phyloP scores from a whole-genome alignment of 2,329 filamentous ascomycete genomes.

The Fusarium sp. region DNA sequence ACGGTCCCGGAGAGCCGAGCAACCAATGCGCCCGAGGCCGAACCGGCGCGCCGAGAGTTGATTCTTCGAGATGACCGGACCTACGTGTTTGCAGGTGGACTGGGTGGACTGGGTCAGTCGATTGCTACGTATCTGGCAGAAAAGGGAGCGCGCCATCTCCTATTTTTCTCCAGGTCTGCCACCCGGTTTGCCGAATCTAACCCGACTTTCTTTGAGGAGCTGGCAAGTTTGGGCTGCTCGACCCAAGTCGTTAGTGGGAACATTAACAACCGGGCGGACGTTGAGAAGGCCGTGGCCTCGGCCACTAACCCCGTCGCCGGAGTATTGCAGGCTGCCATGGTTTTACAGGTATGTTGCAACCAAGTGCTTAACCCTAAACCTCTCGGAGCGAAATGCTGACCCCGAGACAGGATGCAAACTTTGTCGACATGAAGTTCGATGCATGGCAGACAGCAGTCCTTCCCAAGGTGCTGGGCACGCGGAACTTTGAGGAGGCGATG shows the following conservation, averaged over 20 bases:
- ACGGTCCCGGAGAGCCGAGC: slow-evolving; percentile 37
- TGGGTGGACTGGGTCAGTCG: slow-evolving; percentile 34
- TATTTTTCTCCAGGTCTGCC: slow-evolving; percentile 25
- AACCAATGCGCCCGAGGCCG: background rate
- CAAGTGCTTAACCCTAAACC: background rate
- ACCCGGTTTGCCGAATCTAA: slow-evolving; percentile 8
- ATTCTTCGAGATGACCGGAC: slow-evolving; percentile 21
- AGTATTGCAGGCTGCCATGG: slow-evolving; percentile 10
- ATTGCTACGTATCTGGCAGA: slow-evolving; percentile 14
- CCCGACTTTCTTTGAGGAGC: slow-evolving; percentile 3
- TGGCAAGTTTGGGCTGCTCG: slow-evolving; percentile 4
- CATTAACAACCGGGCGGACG: slow-evolving; percentile 42
- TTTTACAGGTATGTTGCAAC: slow-evolving; percentile 4
- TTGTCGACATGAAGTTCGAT: slow-evolving; percentile 15
- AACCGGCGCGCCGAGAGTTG: slow-evolving; percentile 7
- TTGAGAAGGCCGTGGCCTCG: slow-evolving; percentile 41
- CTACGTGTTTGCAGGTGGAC: slow-evolving; percentile 44
- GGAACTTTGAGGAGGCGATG: slow-evolving; percentile 42
- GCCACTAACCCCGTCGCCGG: background rate
- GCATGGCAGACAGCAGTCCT: slow-evolving; percentile 12
- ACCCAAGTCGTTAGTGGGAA: slow-evolving; percentile 47
- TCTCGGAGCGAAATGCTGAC: background rate
- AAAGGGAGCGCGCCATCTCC: slow-evolving; percentile 7
- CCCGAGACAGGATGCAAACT: slow-evolving; percentile 6
- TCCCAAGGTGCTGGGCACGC: slow-evolving; percentile 5